Evolutionary conservation across 1,284 basidiomycete genomes (phyloP).

Genomic region (Ustilago esculenta): DNA sequence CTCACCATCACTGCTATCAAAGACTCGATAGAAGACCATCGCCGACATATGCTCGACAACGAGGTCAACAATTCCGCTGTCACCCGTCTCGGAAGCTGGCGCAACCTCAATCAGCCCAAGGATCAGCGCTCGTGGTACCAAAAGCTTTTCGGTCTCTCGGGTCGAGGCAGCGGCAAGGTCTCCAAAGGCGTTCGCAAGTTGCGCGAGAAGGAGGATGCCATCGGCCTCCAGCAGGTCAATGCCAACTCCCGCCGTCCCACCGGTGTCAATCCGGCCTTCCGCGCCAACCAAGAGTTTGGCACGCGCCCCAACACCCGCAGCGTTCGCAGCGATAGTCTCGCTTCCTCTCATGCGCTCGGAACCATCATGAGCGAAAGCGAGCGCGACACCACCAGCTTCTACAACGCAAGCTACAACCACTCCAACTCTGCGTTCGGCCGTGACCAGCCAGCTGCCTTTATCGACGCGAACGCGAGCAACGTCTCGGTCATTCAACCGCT

Average conservation of each 20-base stretch:
- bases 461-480: conserved; percentile 26
- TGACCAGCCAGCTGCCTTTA: background rate
- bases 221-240: conserved; percentile 47
- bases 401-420: conserved; percentile 23
- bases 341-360: conserved; percentile 41
- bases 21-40: conserved; percentile 92
- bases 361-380: conserved; percentile 61
- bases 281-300: conserved; percentile 26
- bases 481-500: conserved; percentile 31
- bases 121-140: conserved; percentile 82
- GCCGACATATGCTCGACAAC: conserved; percentile 84
- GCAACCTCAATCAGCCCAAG: conserved; percentile 84
- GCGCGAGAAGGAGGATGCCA: conserved; percentile 79
- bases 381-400: conserved; percentile 31
- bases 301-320: conserved; percentile 16
- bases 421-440: conserved; percentile 17
- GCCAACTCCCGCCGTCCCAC: conserved; percentile 70
- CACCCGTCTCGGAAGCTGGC: conserved; percentile 85
- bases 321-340: conserved; percentile 48
- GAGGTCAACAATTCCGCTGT: conserved; percentile 89
- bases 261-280: conserved; percentile 48
- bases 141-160: conserved; percentile 75
- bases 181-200: conserved; percentile 86
- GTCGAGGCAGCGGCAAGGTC: conserved; percentile 69
- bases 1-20: conserved; percentile 89